These are phyloP conservation scores for Elsinoe necatrix DNA, from an alignment of 2,329 filamentous ascomycete genomes.

Conservation along the genomic window DNA sequence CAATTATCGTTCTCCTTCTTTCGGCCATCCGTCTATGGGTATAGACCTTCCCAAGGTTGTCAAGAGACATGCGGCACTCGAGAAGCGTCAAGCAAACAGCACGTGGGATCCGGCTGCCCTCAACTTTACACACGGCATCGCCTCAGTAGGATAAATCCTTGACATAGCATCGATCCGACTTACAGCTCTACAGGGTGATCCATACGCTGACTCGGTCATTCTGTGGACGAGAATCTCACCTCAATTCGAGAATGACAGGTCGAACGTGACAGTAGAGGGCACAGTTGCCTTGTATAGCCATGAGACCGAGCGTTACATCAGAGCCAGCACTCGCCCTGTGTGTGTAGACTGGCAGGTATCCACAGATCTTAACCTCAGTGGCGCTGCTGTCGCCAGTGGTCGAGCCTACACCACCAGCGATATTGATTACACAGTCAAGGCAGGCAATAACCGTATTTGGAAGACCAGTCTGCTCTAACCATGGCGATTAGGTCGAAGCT, in stretches of 20 bases:
- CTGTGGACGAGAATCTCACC: slow-evolving; percentile 39
- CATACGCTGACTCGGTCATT: slow-evolving; percentile 36
- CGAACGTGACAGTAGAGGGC: slow-evolving; percentile 48
- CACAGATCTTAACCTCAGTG: slow-evolving; percentile 38
- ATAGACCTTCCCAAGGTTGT: slow-evolving; percentile 55
- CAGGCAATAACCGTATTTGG: slow-evolving; percentile 23
- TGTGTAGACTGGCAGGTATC: slow-evolving; percentile 60
- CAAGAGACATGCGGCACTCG: slow-evolving; percentile 41
- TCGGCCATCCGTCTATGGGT: slow-evolving; percentile 54
- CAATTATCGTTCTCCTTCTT: slow-evolving; percentile 60
- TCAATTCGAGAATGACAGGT: slow-evolving; percentile 32
- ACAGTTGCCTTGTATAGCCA: slow-evolving; percentile 46
- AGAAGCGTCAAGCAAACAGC: slow-evolving; percentile 27
- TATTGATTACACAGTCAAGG: slow-evolving; percentile 68
- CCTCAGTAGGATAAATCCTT: slow-evolving; percentile 24
- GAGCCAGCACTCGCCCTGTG: slow-evolving; percentile 50
- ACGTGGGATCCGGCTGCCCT: slow-evolving; percentile 41
- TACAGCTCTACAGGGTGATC: slow-evolving; percentile 31
- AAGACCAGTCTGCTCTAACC: background rate
- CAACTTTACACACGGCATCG: slow-evolving; percentile 56
- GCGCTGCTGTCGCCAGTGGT: slow-evolving; percentile 48
- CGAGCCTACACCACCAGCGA: slow-evolving; percentile 61
- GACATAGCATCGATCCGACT: slow-evolving; percentile 17
- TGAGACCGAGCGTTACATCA: slow-evolving; percentile 36
- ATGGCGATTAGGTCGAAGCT: slow-evolving; percentile 47